Evolutionary conservation across 768 basidiomycete species (phyloP).

Genomic region (Rhizopogon rudus): DNA sequence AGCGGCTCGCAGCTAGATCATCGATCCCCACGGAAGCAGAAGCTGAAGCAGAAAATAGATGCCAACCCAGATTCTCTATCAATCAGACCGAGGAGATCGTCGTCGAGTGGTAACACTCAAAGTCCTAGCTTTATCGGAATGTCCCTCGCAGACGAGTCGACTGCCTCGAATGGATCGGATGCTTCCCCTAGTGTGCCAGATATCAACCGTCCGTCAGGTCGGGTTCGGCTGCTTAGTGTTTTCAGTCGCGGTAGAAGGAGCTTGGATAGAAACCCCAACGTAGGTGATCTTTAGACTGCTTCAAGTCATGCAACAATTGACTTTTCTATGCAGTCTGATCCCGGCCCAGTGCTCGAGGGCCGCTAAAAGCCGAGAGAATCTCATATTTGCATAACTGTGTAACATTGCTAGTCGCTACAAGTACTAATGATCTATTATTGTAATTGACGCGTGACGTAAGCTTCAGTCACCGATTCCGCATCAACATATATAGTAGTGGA

Average conservation of each 20-base stretch:
- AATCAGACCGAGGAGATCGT: conserved; percentile 12
- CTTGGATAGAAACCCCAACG: neutral
- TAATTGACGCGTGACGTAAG: neutral
- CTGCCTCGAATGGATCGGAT: conserved; percentile 21
- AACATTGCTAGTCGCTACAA: neutral
- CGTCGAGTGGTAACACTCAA: conserved; percentile 12
- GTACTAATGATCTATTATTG: neutral
- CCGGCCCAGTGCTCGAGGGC: neutral
- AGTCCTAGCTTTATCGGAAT: conserved; percentile 19
- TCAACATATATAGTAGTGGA: too few species aligned
- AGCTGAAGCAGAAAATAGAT: conserved; percentile 14
- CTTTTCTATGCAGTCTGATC: neutral
- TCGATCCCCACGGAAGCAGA: conserved; percentile 16
- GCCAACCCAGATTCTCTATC: conserved; percentile 10
- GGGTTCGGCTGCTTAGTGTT: conserved; percentile 26
- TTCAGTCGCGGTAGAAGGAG: conserved; percentile 20
- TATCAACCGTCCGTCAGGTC: conserved; percentile 16
- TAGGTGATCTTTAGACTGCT: conserved; percentile 9
- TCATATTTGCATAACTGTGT: neutral
- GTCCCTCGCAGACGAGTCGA: conserved; percentile 39
- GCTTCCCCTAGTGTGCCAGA: conserved; percentile 7
- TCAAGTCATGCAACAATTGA: neutral
- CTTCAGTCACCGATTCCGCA: too few species aligned
- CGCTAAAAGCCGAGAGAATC: neutral
- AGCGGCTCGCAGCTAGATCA: conserved; percentile 24